Evolutionary conservation across 2,329 filamentous ascomycete genomes (phyloP).

Genomic region (Tolypocladium ophioglossoides): DNA sequence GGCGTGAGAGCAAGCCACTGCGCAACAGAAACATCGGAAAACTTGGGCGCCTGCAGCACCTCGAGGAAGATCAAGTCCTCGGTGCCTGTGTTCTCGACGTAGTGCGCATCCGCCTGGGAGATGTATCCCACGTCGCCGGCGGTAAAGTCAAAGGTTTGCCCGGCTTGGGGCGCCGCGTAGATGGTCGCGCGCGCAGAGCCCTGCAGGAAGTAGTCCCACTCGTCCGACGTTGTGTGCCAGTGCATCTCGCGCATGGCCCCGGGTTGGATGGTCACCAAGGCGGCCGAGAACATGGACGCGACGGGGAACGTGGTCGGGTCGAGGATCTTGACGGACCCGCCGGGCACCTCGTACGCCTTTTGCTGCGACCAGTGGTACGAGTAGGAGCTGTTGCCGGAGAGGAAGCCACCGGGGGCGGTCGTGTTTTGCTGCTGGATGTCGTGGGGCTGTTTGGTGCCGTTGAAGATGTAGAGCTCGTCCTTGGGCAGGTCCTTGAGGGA

Average conservation of each 20-base stretch:
- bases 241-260: constrained; percentile 56
- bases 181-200: constrained; percentile 46
- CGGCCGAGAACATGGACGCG: constrained; percentile 42
- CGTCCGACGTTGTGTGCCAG: constrained; percentile 50
- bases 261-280: constrained; percentile 46
- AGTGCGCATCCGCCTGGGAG: constrained; percentile 38
- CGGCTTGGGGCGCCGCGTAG: constrained; percentile 37
- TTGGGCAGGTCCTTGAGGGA: constrained; percentile 36
- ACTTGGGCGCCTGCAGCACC: constrained; percentile 40
- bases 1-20: constrained; percentile 51
- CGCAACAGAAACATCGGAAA: constrained; percentile 42
- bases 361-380: constrained; percentile 43
- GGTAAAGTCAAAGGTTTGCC: constrained; percentile 47
- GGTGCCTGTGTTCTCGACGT: constrained; percentile 49
- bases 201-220: constrained; percentile 50
- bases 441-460: constrained; percentile 35
- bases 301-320: constrained; percentile 48
- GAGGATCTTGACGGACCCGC: constrained; percentile 49
- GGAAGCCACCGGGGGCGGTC: constrained; percentile 31
- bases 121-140: constrained; percentile 51
- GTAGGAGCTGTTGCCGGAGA: constrained; percentile 28
- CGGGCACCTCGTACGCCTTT: constrained; percentile 36
- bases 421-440: constrained; percentile 35
- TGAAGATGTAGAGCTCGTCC: constrained; percentile 41
- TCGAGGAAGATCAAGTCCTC: constrained; percentile 50